Conservation (phyloP, 2,329 filamentous ascomycete species). For the Aschersonia sp. region DNA sequence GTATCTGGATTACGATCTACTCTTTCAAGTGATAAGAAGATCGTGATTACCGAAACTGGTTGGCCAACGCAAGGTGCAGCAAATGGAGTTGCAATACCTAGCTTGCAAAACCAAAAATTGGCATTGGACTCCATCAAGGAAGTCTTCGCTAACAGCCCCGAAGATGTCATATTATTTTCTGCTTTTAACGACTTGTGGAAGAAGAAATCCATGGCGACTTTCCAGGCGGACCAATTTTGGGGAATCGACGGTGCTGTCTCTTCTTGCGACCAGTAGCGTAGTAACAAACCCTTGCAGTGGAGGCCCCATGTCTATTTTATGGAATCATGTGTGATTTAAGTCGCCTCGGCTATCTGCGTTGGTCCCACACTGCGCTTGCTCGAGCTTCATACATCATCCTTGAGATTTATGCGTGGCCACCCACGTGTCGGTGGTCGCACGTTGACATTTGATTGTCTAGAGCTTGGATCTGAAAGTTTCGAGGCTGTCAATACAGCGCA, state of each 20-base stretch:
- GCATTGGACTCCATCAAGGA: slow-evolving; percentile 52
- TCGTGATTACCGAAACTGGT: slow-evolving; percentile 74
- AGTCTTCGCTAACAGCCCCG: slow-evolving; percentile 35
- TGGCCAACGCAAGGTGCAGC: slow-evolving; percentile 59
- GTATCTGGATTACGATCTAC: slow-evolving; percentile 27
- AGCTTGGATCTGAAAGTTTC: too few species aligned
- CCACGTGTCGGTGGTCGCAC: too few species aligned
- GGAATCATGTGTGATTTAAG: too few species aligned
- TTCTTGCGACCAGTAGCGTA: slow-evolving; percentile 5
- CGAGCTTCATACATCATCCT: too few species aligned
- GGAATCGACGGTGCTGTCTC: slow-evolving; percentile 35
- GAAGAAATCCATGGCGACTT: slow-evolving; percentile 42
- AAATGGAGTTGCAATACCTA: slow-evolving; percentile 58
- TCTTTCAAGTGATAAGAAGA: slow-evolving; percentile 40
- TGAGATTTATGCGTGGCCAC: too few species aligned
- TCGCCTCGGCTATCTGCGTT: too few species aligned
- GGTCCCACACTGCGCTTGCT: too few species aligned
- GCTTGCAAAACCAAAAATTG: slow-evolving; percentile 45
- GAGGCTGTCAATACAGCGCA: too few species aligned
- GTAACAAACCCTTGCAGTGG: background rate
- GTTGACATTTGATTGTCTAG: too few species aligned
- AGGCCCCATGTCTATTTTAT: too few species aligned
- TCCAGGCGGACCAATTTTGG: slow-evolving; percentile 65
- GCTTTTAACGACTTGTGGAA: slow-evolving; percentile 78
- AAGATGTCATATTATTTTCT: slow-evolving; percentile 57